phyloP scores from a whole-genome alignment of 148 eudicot species.

The Rhododendron ferrugineum region DNA sequence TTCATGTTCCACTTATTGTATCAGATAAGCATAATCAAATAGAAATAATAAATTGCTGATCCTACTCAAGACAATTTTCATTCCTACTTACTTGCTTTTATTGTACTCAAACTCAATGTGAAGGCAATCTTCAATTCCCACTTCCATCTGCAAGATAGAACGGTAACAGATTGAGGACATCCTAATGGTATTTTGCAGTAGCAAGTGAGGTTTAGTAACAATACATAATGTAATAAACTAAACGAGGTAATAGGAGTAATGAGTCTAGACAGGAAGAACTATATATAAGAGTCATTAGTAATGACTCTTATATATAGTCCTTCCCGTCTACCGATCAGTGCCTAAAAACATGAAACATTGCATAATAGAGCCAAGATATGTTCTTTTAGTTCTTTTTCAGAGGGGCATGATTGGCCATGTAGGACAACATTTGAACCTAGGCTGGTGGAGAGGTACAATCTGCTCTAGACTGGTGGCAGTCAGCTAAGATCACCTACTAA shows the following conservation, averaged over 20 bases:
- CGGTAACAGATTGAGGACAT: not conserved
- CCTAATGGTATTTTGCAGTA: not conserved
- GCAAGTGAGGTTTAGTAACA: not conserved
- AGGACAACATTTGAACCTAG: not conserved
- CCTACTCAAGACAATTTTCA: not conserved
- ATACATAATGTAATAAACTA: not conserved
- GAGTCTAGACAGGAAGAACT: no score
- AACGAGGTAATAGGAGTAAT: not conserved
- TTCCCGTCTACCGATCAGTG: not conserved
- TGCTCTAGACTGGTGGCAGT: not conserved
- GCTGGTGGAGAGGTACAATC: not conserved
- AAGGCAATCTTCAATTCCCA: constrained; percentile 95
- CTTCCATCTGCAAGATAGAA: constrained; percentile 79
- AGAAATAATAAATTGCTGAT: not conserved
- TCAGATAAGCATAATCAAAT: not conserved
- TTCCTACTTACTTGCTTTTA: constrained; percentile 71
- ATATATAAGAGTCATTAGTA: no score
- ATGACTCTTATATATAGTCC: not conserved
- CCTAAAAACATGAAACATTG: not conserved
- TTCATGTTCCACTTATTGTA: not conserved
- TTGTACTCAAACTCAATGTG: constrained; percentile 98
- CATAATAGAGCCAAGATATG: not conserved
- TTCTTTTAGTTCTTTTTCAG: not conserved
- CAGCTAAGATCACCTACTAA: not conserved
- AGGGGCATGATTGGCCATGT: not conserved